Evolutionary conservation across 768 basidiomycete species (phyloP).

Genomic region (Cantharellus anzutake): DNA sequence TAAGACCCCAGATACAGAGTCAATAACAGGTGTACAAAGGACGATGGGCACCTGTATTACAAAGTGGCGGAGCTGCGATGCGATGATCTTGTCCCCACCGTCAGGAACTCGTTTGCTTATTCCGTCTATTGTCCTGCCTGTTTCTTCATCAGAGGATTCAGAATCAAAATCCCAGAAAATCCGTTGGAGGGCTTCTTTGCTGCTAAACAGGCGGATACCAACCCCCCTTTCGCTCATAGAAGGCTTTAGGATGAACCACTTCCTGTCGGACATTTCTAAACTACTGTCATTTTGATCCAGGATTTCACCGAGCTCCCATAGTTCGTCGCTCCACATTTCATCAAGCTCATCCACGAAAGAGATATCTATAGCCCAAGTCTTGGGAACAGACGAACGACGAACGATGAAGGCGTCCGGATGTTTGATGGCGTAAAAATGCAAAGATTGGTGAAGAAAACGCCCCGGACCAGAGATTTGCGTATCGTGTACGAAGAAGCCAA

Average conservation of each 20-base stretch:
- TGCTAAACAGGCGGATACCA: conserved; percentile 81
- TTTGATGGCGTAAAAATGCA: conserved; percentile 57
- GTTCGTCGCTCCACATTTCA: conserved; percentile 81
- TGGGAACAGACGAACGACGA: conserved; percentile 30
- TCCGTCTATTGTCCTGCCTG: conserved; percentile 11
- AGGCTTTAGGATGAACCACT: conserved; percentile 94
- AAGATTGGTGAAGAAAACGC: conserved; percentile 65
- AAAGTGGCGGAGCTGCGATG: conserved; percentile 85
- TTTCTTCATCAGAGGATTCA: conserved; percentile 26
- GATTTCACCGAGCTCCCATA: conserved; percentile 61
- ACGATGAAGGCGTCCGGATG: conserved; percentile 35
- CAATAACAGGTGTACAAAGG: not conserved
- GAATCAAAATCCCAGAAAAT: conserved; percentile 77
- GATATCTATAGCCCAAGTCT: conserved; percentile 70
- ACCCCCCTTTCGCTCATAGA: conserved; percentile 94
- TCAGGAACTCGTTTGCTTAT: conserved; percentile 25
- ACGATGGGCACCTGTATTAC: conserved; percentile 61
- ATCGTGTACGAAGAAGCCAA: conserved; percentile 75
- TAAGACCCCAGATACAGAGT: not conserved
- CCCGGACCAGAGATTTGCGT: conserved; percentile 84
- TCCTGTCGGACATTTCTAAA: conserved; percentile 11
- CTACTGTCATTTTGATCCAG: conserved; percentile 26
- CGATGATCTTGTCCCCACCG: conserved; percentile 17
- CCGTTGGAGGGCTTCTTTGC: conserved; percentile 41
- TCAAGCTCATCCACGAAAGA: conserved; percentile 88